phyloP scores from a whole-genome alignment of 306 rosid genomes.

The Cyamopsis tetragonoloba region DNA sequence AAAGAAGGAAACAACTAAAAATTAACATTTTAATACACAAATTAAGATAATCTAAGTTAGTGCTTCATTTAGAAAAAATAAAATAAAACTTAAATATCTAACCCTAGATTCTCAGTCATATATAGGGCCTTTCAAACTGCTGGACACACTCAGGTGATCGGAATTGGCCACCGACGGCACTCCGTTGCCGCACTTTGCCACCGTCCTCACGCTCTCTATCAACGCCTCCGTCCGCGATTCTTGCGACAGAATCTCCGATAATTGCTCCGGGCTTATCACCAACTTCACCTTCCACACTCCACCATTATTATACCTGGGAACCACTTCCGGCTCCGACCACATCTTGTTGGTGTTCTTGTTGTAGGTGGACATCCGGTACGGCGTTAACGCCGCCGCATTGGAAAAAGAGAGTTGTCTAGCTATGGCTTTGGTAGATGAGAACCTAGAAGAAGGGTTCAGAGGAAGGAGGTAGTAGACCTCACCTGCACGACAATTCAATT shows the following conservation, averaged over 20 bases:
- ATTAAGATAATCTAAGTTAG: no score
- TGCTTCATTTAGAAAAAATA: no score
- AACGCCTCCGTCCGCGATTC: constrained; percentile 59
- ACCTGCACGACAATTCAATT: no score
- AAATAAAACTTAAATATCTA: background rate
- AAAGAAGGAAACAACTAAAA: no score
- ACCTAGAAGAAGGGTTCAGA: constrained; percentile 32
- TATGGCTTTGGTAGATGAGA: background rate
- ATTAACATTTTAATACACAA: no score
- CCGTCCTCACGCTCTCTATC: constrained; percentile 73
- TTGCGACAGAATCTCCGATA: constrained; percentile 73
- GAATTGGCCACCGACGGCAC: constrained; percentile 43
- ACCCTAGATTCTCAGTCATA: background rate
- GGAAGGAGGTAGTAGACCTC: constrained; percentile 69
- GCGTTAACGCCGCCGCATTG: constrained; percentile 28
- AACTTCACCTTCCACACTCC: constrained; percentile 91
- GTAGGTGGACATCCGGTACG: constrained; percentile 58
- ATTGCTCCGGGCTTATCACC: constrained; percentile 64
- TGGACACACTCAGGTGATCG: constrained; percentile 58
- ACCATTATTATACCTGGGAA: constrained; percentile 43
- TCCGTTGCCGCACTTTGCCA: constrained; percentile 67
- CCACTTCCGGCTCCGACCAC: constrained; percentile 39
- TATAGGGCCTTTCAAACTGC: constrained; percentile 54
- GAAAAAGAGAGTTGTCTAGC: constrained; percentile 1
- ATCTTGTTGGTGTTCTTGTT: constrained; percentile 14